Evolutionary conservation across 2,329 filamentous ascomycete species (phyloP), one percentile per base, ranked within the genome.

Genomic region (Ustulina deusta): DNA sequence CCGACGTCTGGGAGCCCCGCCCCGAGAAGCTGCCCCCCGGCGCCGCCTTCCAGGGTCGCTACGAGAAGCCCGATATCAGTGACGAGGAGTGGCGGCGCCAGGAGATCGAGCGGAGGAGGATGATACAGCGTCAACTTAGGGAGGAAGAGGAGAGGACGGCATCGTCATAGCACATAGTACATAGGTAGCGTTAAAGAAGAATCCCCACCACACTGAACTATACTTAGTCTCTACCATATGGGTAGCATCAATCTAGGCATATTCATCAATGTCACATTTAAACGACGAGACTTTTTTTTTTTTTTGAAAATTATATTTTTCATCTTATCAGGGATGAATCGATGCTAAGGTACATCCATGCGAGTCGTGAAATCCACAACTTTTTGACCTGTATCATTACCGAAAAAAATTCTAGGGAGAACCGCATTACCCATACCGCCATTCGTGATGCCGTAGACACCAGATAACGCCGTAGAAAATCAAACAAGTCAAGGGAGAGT

Each of bases 1-100:
- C 97, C 82, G 92, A 97, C 83, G 84, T 99, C 3, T 99, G 96
- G 96, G 87, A 91, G 78, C 85, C 90, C 63, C 88, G 96, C 74
- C 84, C 85, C 40, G 85, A 87, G 70, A 88, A 85, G 71, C 81
- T 95, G 6, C 71, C 77, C n/a, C 78, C 79, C 0, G 85, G 80
- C 1, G 78, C 80, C 1, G 83, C 81, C 0, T 89, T 89, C 68
- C 76, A 72, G 4, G 77, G 79, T 42, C 72, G 73, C 2, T 80
- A 85, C 48, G 81, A 81, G 15, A 74, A 75, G 69, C 79, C 80
- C 0, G 72, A 74, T 0, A 69, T 83, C 2, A 75, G 72, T 20
- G 84, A 87, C 51, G 81, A 82, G 22, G 83, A 84, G 74, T 83
- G 83, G 74, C 76, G 79, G 51, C 62, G 74, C 49, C 60, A 65